Percentiles rank a stretch among this genome's conserved stretches.
These are phyloP conservation scores for Besnoitia besnoiti DNA, from an alignment of 169 alveolate species.

Conservation along the genomic window DNA sequence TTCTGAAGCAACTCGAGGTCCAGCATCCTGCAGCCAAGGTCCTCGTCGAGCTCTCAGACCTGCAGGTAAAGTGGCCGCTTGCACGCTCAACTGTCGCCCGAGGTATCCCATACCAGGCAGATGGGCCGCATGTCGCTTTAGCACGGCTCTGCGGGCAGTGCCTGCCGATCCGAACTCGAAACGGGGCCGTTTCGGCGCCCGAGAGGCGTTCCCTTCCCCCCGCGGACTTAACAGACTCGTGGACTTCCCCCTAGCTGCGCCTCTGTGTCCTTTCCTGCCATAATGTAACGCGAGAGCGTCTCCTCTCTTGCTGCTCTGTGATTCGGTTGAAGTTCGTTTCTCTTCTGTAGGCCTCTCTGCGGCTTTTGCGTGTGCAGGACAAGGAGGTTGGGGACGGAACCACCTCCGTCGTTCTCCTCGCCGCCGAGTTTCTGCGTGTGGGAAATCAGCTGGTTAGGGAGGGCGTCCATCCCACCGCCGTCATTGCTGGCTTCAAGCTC, in stretches of 20 bases:
- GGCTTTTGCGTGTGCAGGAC: too few relatives aligned
- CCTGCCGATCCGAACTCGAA: background rate
- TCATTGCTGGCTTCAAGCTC: slow-evolving; percentile 83
- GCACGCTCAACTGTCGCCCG: too few relatives aligned
- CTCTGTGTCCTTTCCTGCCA: too few relatives aligned
- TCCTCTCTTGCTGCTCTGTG: too few relatives aligned
- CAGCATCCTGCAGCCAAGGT: slow-evolving; percentile 99
- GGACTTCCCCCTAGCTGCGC: too few relatives aligned
- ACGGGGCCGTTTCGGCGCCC: too few relatives aligned
- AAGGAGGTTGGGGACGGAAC: slow-evolving; percentile 99
- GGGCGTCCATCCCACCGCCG: slow-evolving; percentile 98
- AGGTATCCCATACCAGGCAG: too few relatives aligned
- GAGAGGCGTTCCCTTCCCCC: too few relatives aligned
- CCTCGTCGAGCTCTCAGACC: slow-evolving; percentile 94
- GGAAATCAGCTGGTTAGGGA: slow-evolving; percentile 95
- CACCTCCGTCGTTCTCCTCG: slow-evolving; percentile 98
- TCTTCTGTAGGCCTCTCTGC: background rate
- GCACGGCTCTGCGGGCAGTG: background rate
- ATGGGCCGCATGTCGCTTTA: too few relatives aligned
- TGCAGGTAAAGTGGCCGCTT: slow-evolving; percentile 86
- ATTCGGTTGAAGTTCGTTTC: too few relatives aligned
- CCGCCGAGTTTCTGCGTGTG: slow-evolving; percentile 96
- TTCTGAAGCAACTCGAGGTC: slow-evolving; percentile 96
- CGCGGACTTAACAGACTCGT: too few relatives aligned
- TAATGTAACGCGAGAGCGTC: too few relatives aligned